Evolutionary conservation across 495 filamentous ascomycete genomes (phyloP), one percentile per base, ranked within the genome.

Genomic region (Talaromyces proteolyticus): DNA sequence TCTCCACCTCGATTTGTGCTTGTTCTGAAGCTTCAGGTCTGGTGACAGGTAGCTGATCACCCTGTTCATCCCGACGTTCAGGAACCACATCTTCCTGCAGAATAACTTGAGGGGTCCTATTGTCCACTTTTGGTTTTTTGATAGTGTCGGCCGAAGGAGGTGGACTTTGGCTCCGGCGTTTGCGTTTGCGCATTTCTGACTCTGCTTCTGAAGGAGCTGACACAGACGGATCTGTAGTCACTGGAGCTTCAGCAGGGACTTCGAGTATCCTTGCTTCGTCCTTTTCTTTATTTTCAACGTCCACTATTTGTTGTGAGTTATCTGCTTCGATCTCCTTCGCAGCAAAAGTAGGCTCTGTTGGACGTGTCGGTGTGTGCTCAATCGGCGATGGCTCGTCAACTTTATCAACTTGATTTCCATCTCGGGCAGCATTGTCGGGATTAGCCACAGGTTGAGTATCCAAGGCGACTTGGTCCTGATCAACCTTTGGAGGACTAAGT

Each of bases 151-250:
- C 68, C 1, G 80, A 75, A 5, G 79, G 80, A 23, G 79, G 74
- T 12, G 87, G 88, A 52, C 78, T 89, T 46, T 77, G 70, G 43
- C 85, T 90, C 53, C 84, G 75, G 34, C 88, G 81, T 67, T 90
- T 91, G 42, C 88, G 76, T 64, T 88, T 90, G 49, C 78, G 79
- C 17, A 64, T 65, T 53, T 91, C 87, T 41, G 85, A 81, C 24
- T 67, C 47, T 1, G 19, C 38, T 6, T 50, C 48, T 40, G 48
- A 23, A 10, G 48, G 14, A 1, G 48, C n/a, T 37, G 37, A 42
- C 4, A 40, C 29, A 44, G 49, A 44, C 19, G 25, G 3, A 50
- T 60, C 53, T 43, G 42, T 40, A 26, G 20, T 45, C 5, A 50
- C 25, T 12, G 53, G 49, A 17, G 49, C 43, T 34, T 53, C 52